Percentiles rank a stretch among this genome's conserved stretches.
These are phyloP conservation scores for Marchantia paleacea DNA, from an alignment of 225 moss, liverwort and hornwort species.

Conservation along the genomic window DNA sequence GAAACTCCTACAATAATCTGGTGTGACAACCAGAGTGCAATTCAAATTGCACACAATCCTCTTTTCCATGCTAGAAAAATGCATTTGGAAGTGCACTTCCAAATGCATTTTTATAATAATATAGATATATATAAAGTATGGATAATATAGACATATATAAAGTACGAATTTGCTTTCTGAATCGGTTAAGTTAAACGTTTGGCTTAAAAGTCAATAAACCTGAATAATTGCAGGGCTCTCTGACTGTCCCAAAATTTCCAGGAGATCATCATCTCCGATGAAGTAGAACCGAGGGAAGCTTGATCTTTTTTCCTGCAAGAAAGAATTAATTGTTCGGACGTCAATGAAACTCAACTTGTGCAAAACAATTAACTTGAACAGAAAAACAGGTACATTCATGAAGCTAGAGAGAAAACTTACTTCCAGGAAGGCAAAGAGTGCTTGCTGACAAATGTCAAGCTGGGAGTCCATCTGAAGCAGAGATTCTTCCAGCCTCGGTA, in stretches of 20 bases:
- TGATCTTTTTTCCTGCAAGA: conserved; percentile 34
- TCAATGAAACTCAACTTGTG: neutral
- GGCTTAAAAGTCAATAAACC: conserved; percentile 5
- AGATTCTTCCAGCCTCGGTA: conserved; percentile 30
- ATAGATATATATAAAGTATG: no score
- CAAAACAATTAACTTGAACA: neutral
- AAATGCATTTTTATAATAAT: no score
- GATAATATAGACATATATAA: no score
- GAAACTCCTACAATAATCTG: no score
- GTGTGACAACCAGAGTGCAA: no score
- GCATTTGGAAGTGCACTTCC: no score
- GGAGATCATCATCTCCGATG: conserved; percentile 38
- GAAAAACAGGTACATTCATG: neutral
- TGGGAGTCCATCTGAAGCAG: conserved; percentile 38
- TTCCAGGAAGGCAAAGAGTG: conserved; percentile 34
- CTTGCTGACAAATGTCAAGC: conserved; percentile 41
- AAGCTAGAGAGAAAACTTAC: conserved; percentile 9
- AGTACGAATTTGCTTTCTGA: no score
- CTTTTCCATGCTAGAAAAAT: no score
- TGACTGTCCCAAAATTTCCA: conserved; percentile 43
- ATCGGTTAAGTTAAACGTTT: no score
- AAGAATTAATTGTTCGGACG: neutral
- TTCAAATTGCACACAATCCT: no score
- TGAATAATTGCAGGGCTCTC: conserved; percentile 37
- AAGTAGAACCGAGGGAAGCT: conserved; percentile 43